Evolutionary conservation across 106 monocot genomes (phyloP).

Genomic region (Hemerocallis citrina): DNA sequence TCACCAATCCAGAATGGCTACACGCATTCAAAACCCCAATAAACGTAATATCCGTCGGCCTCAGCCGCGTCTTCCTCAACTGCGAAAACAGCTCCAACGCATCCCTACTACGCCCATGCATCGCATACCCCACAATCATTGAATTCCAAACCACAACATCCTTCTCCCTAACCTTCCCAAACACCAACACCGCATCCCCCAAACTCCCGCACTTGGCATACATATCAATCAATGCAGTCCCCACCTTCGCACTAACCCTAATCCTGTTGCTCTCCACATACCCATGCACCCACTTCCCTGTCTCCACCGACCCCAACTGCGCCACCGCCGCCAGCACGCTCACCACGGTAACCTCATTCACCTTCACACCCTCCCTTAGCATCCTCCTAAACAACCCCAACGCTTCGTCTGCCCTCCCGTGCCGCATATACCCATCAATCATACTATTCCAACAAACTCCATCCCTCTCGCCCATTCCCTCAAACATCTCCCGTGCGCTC

Average conservation of each 20-base stretch:
- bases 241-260: constrained; percentile 23
- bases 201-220: constrained; percentile 75
- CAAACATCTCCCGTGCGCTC: constrained; percentile 52
- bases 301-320: constrained; percentile 43
- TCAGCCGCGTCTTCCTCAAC: constrained; percentile 21
- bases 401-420: constrained; percentile 43
- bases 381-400: constrained; percentile 49
- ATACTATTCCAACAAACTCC: constrained; percentile 72
- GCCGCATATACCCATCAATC: constrained; percentile 77
- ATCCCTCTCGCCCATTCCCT: constrained; percentile 35
- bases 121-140: constrained; percentile 66
- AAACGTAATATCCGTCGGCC: constrained; percentile 72
- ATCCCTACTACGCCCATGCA: constrained; percentile 55
- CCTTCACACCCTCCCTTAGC: constrained; percentile 21
- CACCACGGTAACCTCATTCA: constrained; percentile 45
- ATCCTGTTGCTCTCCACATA: constrained; percentile 26
- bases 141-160: constrained; percentile 67
- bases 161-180: constrained; percentile 39
- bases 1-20: constrained; percentile 61
- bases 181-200: constrained; percentile 56
- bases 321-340: constrained; percentile 50
- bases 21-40: constrained; percentile 68
- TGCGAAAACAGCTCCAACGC: constrained; percentile 35
- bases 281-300: constrained; percentile 65
- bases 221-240: constrained; percentile 80